phyloP scores from a whole-genome alignment of 2,329 filamentous ascomycete species.

The Chaetomiaceae sp. region DNA sequence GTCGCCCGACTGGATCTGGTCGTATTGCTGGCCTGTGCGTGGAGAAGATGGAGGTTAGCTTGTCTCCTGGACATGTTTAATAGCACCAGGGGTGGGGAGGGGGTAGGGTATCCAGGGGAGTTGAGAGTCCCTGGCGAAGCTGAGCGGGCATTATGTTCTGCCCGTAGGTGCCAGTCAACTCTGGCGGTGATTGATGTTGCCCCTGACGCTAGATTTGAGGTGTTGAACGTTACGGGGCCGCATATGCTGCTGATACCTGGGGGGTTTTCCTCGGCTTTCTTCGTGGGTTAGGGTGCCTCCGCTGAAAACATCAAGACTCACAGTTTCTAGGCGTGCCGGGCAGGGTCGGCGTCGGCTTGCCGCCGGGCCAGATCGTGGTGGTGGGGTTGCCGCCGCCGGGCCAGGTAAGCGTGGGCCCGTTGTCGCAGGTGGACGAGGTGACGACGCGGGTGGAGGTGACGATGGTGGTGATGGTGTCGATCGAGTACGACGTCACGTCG shows the following conservation, averaged over 20 bases:
- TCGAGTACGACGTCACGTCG: not conserved
- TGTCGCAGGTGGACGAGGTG: constrained; percentile 1
- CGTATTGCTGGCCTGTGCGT: constrained; percentile 16
- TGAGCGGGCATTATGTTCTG: too few relatives aligned
- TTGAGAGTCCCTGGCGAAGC: not conserved
- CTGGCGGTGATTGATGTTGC: too few relatives aligned
- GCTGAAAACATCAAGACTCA: constrained; percentile 8
- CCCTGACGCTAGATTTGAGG: too few relatives aligned
- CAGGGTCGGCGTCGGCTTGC: constrained; percentile 11
- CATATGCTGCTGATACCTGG: too few relatives aligned
- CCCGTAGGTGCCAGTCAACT: too few relatives aligned
- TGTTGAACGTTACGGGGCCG: too few relatives aligned
- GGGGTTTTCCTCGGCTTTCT: too few relatives aligned
- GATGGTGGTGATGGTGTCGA: constrained; percentile 15
- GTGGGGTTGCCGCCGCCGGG: constrained; percentile 5
- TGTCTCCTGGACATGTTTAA: not conserved
- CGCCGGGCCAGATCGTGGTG: not conserved
- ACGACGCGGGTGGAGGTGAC: constrained; percentile 11
- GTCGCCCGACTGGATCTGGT: constrained; percentile 15
- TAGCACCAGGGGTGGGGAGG: too few relatives aligned
- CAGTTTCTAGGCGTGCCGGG: constrained; percentile 20
- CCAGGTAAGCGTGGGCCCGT: too few relatives aligned
- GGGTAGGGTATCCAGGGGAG: not conserved
- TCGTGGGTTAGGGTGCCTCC: too few relatives aligned
- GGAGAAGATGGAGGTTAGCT: not conserved